phyloP scores from a whole-genome alignment of 1,284 basidiomycete genomes.

The Fistulina hepatica region DNA sequence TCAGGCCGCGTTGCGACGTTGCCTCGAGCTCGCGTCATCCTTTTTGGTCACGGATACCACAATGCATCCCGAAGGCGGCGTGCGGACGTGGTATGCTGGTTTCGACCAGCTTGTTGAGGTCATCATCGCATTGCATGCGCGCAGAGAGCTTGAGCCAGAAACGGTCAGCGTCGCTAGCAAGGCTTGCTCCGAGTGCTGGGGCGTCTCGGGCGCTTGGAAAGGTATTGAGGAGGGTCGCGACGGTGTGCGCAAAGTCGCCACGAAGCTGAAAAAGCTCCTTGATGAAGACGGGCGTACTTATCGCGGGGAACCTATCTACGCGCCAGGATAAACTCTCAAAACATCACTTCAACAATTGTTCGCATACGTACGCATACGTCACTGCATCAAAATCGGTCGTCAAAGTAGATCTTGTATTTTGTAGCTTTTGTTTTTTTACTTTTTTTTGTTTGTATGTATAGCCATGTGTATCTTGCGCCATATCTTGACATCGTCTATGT shows the following conservation, averaged over 20 bases:
- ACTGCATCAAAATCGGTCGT: slow-evolving; percentile 4
- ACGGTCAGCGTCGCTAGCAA: slow-evolving; percentile 1
- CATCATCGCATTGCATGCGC: slow-evolving; percentile 51
- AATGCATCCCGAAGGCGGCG: slow-evolving; percentile 45
- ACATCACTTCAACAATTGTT: not conserved
- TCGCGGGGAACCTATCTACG: slow-evolving; percentile 50
- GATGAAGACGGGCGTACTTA: slow-evolving; percentile 61
- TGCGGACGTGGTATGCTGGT: slow-evolving; percentile 51
- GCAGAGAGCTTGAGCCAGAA: slow-evolving; percentile 50
- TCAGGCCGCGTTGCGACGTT: slow-evolving; percentile 51
- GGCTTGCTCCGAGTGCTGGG: slow-evolving; percentile 75
- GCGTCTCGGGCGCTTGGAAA: slow-evolving; percentile 52
- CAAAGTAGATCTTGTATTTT: slow-evolving; percentile 8
- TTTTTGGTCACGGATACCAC: slow-evolving; percentile 64
- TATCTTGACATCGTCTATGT: too few relatives aligned
- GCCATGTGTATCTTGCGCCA: too few relatives aligned
- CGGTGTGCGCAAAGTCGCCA: slow-evolving; percentile 46
- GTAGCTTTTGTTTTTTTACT: too few relatives aligned
- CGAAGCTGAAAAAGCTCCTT: slow-evolving; percentile 50
- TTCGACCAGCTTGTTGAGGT: slow-evolving; percentile 61
- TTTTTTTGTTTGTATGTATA: too few relatives aligned
- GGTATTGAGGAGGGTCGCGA: slow-evolving; percentile 51
- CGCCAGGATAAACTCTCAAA: slow-evolving; percentile 32
- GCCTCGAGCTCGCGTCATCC: slow-evolving; percentile 58
- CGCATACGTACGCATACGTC: not conserved